Evolutionary conservation across 2,329 filamentous ascomycete species (phyloP).

Genomic region (Xylaria arbuscula): DNA sequence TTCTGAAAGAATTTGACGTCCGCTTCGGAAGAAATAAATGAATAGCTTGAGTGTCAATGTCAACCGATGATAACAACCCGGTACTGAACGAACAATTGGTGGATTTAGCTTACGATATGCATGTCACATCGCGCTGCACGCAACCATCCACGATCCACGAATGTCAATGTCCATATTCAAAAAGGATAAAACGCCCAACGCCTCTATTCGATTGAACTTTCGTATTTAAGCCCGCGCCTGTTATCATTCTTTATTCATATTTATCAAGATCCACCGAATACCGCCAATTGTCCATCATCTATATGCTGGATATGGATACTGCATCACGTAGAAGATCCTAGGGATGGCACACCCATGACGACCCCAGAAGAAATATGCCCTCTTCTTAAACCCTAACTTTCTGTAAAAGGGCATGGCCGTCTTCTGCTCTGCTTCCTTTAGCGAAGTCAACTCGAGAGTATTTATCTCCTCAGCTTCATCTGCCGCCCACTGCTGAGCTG

Average conservation of each 20-base stretch:
- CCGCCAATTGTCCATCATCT: not conserved
- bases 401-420: slow-evolving; percentile 31
- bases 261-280: not conserved
- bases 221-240: not conserved
- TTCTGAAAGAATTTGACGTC: slow-evolving; percentile 83
- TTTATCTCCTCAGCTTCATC: slow-evolving; percentile 31
- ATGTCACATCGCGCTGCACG: slow-evolving; percentile 4
- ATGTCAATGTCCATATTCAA: slow-evolving; percentile 6
- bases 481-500: slow-evolving; percentile 30
- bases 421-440: slow-evolving; percentile 24
- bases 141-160: slow-evolving; percentile 3
- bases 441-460: slow-evolving; percentile 19
- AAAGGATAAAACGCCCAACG: slow-evolving; percentile 6
- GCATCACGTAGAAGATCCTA: slow-evolving; percentile 39
- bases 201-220: slow-evolving; percentile 12
- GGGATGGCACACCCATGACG: slow-evolving; percentile 32
- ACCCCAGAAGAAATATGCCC: slow-evolving; percentile 39
- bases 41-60: slow-evolving; percentile 34
- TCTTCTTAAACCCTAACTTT: slow-evolving; percentile 33
- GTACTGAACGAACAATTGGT: not conserved
- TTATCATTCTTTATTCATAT: slow-evolving; percentile 5
- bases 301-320: slow-evolving; percentile 33
- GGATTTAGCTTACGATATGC: not conserved
- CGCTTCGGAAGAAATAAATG: slow-evolving; percentile 67
- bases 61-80: not conserved